Evolutionary conservation across 1,139 yeast genomes (phyloP), one percentile per base, ranked within the genome.

Genomic region (Suhomyces taliae): DNA sequence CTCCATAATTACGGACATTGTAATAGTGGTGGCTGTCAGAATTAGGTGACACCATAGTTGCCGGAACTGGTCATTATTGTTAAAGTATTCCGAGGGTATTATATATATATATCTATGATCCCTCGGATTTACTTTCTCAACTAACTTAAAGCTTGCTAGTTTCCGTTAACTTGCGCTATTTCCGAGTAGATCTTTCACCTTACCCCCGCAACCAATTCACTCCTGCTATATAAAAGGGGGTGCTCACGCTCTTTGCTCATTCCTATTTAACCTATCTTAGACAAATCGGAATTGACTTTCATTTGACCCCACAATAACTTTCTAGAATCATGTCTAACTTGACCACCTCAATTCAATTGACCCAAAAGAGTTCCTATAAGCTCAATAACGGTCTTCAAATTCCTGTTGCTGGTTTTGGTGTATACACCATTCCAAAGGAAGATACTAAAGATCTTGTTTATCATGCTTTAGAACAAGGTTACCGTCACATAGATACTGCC

Each of bases 401-500:
- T 40, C 79, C 79, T 1, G 70, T 66, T n/a, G 61, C 73, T 32
- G 78, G 73, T 6, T 72, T 57, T 49, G 78, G 79, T 4, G 64
- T 66, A 29, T 72, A 64, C 56, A 56, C 52, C 31, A 51, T 72
- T 27, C 63, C 72, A 1, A 48, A 46, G 4, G 53, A 53, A 0
- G 61, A 63, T 11, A 60, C 74, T 27, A 50, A 48, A 27, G 65
- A 62, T 6, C 56, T 66, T 37, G 74, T 72, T 3, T 67, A 69
- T 53, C 55, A 64, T 24, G 80, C 81, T 1, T 72, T 87, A 56
- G 70, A 74, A 34, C 70, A 64, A 27, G 95, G 95, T 0, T 87
- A 86, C 61, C 78, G 95, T 53, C 90, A 85, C 55, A 70, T 85
- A 43, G 90, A 85, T 57, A 71, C 83, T 6, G 90, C 90, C 2